phyloP scores from a whole-genome alignment of 805 yeast genomes.

The Yamadazyma kitorensis region DNA sequence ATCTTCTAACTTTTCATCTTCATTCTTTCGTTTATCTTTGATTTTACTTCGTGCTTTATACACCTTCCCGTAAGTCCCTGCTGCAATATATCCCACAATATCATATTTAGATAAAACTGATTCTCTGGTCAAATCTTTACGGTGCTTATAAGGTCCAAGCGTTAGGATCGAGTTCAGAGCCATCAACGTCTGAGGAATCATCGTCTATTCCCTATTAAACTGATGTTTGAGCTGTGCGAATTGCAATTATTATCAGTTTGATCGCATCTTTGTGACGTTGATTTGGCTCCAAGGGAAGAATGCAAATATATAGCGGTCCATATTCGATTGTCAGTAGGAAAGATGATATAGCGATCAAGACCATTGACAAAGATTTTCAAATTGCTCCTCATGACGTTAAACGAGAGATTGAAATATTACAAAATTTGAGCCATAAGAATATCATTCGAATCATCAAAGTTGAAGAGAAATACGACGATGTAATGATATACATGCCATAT shows the following conservation, averaged over 20 bases:
- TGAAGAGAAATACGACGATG: slow-evolving; percentile 28
- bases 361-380: slow-evolving; percentile 35
- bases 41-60: slow-evolving; percentile 62
- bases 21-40: slow-evolving; percentile 35
- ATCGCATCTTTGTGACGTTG: slow-evolving; percentile 13
- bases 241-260: neutral
- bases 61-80: slow-evolving; percentile 96
- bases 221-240: too few relatives aligned
- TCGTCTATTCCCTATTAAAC: too few relatives aligned
- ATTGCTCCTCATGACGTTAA: slow-evolving; percentile 35
- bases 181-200: slow-evolving; percentile 35
- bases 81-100: slow-evolving; percentile 93
- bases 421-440: slow-evolving; percentile 15
- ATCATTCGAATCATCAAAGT: slow-evolving; percentile 20
- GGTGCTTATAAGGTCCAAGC: slow-evolving; percentile 42
- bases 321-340: slow-evolving; percentile 30
- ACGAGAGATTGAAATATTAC: slow-evolving; percentile 28
- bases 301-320: slow-evolving; percentile 29
- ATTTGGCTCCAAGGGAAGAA: neutral
- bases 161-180: slow-evolving; percentile 40
- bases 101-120: slow-evolving; percentile 84
- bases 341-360: slow-evolving; percentile 30
- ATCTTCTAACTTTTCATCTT: slow-evolving; percentile 8
- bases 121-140: slow-evolving; percentile 60
- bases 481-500: slow-evolving; percentile 29